Evolutionary conservation across 805 yeast species (phyloP), one percentile per base, ranked within the genome.

Genomic region (Barnettozyma sucrosica): DNA sequence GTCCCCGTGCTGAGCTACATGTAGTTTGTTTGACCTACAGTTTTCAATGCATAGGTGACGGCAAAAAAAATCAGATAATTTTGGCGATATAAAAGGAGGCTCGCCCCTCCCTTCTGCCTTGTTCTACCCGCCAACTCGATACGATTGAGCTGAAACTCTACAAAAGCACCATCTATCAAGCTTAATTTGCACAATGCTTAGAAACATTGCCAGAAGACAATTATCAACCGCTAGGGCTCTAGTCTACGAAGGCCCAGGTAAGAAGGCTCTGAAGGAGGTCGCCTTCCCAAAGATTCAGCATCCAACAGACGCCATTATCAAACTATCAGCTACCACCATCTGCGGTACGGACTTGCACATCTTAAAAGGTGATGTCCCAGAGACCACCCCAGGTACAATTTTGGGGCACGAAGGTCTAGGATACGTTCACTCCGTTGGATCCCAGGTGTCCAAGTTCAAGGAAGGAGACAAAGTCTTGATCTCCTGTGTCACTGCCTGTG

Each of bases 321-420:
- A 77, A 57, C 70, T 79, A 18, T 61, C 72, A 42, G 72, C 76
- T 24, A 78, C 84, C 1, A 83, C 85, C 9, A 80, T 81, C 41
- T 81, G 85, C 61, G 85, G 85, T 36, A 70, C 83, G 2, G 86
- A 81, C 57, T 67, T 81, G 48, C 85, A 80, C 58, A 81, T 80
- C 60, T 68, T 75, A 46, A 74, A 77, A 45, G 87, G 86, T 41
- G 76, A 76, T 51, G 81, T 79, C 45, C 80, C 80, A n/a, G 79
- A 79, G 57, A 70, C 67, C 46, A 62, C 65, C 45, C 75, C 77
- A 32, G 66, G 71, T 19, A 61, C 68, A 2, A 77, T 73, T 19
- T 66, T 81, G 57, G 87, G 87, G 21, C 86, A 81, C 57, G 87
- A 81, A 60, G 80, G 82, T 43, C 66, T 82, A 21, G 83, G 84